Base-by-base conservation (phyloP, 2,329 filamentous ascomycete species). In the Neofusicoccum umdonicola region DNA sequence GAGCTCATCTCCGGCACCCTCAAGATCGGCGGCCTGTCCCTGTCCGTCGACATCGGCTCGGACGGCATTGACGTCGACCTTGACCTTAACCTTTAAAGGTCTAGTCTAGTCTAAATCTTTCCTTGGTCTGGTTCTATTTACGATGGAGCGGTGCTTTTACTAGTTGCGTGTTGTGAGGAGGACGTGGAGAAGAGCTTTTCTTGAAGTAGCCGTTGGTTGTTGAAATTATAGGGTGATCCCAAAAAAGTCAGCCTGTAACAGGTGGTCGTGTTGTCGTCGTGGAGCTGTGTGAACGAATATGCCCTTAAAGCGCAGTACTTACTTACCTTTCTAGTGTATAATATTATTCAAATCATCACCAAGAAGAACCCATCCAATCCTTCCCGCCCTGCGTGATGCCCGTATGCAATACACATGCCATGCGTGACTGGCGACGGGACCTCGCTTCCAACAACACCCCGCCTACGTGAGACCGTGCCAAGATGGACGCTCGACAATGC, bases 1-100 rank as follows among this genome's bases (percentile, higher is more conserved):
- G 80, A 79, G 61, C 54, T 65, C 35, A 13, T 65, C 39, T 65
- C 63, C 47, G 63, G 63, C 63, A 34, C 57, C 52, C 54, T 65
- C 45, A 65, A 39, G 39, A 65, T 65, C 47, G 63, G 63, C 45
- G 63, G 63, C 34, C 54, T 61, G 15, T 51, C 63, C 54, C 54
- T 65, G 52, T 60, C 54, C 15, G 39, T 60, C 45, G 45, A 48
- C 63, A 60, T 51, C 37, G 47, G 54, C 54, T 51, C 44, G 44
- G 54, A 56, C 54, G 63, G 63, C 54, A 60, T 65, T 8, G 63
- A 65, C 54, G 17, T 65, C 63, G 63, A 65, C 45, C 42, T 65
- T n/a, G 56, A 65, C 54, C 41, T 64, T 34, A 56, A 57, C 62
- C 52, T 64, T 31, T 64, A 64, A 64, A 9, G 41, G 41, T 41